phyloP scores from a whole-genome alignment of 78 protist species.

The Speleostelium caveatum region DNA sequence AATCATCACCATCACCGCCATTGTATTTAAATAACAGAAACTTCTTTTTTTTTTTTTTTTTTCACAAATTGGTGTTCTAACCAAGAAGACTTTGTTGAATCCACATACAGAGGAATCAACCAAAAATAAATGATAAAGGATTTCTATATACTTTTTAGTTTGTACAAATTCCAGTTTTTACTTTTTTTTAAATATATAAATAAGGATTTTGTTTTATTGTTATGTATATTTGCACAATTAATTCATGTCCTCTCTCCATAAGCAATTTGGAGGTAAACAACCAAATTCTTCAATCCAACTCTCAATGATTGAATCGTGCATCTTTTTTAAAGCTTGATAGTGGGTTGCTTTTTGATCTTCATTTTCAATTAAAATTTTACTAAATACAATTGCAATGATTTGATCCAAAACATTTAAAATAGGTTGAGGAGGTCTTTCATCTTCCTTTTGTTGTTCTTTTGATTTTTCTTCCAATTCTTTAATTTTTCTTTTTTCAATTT shows the following conservation, averaged over 20 bases:
- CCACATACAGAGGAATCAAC: no score
- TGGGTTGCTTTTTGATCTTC: slow-evolving; percentile 18
- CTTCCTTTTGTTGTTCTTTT: slow-evolving; percentile 6
- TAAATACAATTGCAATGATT: slow-evolving; percentile 65
- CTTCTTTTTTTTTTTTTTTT: no score
- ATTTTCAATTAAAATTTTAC: background rate
- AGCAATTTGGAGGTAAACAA: slow-evolving; percentile 60
- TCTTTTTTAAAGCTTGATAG: slow-evolving; percentile 7
- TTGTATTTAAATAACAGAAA: no score
- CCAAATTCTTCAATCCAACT: slow-evolving; percentile 68
- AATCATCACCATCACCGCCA: no score
- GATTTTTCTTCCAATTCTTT: background rate
- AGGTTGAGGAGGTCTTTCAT: slow-evolving; percentile 40
- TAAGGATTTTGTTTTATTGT: no score
- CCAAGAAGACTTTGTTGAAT: no score
- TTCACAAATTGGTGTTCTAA: no score
- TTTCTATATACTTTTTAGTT: no score
- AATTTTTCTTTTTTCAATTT: slow-evolving; percentile 16
- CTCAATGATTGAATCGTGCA: slow-evolving; percentile 40
- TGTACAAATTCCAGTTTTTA: no score
- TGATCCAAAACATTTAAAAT: slow-evolving; percentile 41
- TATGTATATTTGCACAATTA: no score
- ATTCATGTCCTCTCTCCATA: slow-evolving; percentile 62
- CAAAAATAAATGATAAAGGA: no score
- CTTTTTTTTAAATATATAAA: no score